Evolutionary conservation across 768 basidiomycete genomes (phyloP).

Genomic region (Phlebiopsis flavidoalba): DNA sequence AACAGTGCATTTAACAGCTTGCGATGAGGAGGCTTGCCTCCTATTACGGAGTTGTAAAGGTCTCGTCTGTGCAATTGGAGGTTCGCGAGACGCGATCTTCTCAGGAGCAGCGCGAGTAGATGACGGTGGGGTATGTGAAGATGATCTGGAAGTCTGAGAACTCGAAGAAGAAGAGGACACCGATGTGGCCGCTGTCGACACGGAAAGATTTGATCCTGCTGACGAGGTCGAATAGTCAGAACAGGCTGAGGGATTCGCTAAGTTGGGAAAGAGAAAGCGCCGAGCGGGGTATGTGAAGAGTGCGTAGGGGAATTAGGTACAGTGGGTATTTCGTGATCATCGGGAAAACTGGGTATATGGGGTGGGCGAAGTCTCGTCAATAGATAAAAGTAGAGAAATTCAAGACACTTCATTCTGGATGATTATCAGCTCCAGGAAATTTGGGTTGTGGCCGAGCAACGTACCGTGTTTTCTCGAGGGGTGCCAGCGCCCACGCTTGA

Average conservation of each 20-base stretch:
- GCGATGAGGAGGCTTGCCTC: too few species aligned
- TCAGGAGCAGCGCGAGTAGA: conserved; percentile 52
- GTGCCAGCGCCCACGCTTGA: conserved; percentile 85
- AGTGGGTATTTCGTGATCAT: conserved; percentile 26
- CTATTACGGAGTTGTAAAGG: not conserved
- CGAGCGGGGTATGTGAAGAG: conserved; percentile 12
- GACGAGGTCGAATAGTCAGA: conserved; percentile 18
- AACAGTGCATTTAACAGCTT: not conserved
- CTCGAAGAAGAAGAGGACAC: not conserved
- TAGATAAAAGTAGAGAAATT: conserved; percentile 93
- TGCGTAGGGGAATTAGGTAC: conserved; percentile 22
- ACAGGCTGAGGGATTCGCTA: conserved; percentile 13
- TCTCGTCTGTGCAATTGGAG: conserved; percentile 26
- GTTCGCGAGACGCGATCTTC: conserved; percentile 36
- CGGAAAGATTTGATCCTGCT: conserved; percentile 12
- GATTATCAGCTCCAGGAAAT: not conserved
- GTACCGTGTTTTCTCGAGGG: conserved; percentile 83
- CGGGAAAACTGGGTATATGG: conserved; percentile 13
- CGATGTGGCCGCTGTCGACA: conserved; percentile 16
- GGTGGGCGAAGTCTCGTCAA: conserved; percentile 54
- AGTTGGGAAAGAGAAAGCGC: conserved; percentile 10
- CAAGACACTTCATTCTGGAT: conserved; percentile 89
- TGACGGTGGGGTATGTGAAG: conserved; percentile 18
- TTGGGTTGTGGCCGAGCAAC: conserved; percentile 16
- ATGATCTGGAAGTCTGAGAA: conserved; percentile 3